Base-by-base conservation (phyloP, 192 early-diverging fungal genomes). In the Chytriomyces confervae region DNA sequence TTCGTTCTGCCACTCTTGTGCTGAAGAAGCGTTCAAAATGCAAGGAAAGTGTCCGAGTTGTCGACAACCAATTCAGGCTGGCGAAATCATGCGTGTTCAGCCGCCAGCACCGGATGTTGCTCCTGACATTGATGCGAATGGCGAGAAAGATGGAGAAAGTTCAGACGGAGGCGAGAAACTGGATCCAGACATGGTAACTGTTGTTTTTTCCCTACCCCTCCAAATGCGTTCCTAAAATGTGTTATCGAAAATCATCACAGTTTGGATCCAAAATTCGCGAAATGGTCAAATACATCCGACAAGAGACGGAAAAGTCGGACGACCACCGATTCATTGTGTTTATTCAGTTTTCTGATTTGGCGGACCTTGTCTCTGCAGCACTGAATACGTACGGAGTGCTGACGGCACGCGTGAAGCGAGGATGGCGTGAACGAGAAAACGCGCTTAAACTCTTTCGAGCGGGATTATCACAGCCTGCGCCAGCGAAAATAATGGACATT, bases 221-320 rank as follows among this genome's bases (percentile, higher is more conserved):
- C 63, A 27, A 65, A 20, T 13, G n/a, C 29, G 29, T n/a, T n/a
- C n/a, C n/a, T n/a, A n/a, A n/a, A n/a, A n/a, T n/a, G n/a, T n/a
- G n/a, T n/a, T n/a, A n/a, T n/a, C n/a, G n/a, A n/a, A 36, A 36
- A 36, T 36, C 36, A 36, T 50, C 5, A 47, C 11, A 72, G 71
- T 72, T 72, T 72, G 71, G 71, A 3, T 72, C 71, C 61, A 72
- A 72, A 16, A 72, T 72, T 24, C 71, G 71, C 46, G 71, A 72
- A 61, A 24, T 72, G 29, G 71, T 72, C 53, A 29, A 72, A 13
- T 72, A 62, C 24, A 13, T 72, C 3, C 57, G 24, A 13, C 20
- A 44, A 9, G 71, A 61, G 24, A 64, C 47, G 4, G 46, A 63
- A 7, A 18, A 27, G 11, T 61, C 5, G 1, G 27, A 27, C 8